These are phyloP conservation scores for Rhododendron kiyosumense DNA, from an alignment of 148 eudicot genomes.

Conservation along the genomic window DNA sequence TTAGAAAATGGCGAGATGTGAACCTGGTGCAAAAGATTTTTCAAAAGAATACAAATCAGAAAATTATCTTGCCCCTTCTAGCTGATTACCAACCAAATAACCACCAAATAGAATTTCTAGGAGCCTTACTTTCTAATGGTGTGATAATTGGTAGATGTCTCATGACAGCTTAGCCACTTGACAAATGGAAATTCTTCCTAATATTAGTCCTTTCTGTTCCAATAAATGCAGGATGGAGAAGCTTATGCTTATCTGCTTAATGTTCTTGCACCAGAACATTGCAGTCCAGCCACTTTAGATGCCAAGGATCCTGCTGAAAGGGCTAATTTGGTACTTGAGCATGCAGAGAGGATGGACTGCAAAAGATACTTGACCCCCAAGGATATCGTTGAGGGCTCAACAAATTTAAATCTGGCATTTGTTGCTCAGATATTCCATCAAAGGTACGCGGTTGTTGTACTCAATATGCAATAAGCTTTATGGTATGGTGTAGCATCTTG, in stretches of 20 bases:
- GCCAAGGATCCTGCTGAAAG: conserved; percentile 67
- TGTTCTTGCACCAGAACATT: conserved; percentile 79
- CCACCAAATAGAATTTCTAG: neutral
- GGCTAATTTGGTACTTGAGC: conserved; percentile 70
- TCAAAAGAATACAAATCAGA: neutral
- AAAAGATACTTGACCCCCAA: conserved; percentile 63
- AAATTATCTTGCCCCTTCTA: neutral
- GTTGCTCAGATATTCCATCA: conserved; percentile 89
- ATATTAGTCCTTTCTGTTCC: neutral
- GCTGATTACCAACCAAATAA: neutral
- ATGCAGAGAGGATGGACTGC: conserved; percentile 80
- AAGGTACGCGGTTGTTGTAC: conserved; percentile 26
- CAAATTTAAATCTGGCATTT: conserved; percentile 77
- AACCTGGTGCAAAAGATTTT: neutral
- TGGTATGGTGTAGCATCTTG: neutral
- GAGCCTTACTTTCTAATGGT: neutral
- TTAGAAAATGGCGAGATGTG: neutral
- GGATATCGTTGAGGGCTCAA: conserved; percentile 77
- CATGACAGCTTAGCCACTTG: neutral
- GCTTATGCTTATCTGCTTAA: conserved; percentile 89
- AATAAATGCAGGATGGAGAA: conserved; percentile 59
- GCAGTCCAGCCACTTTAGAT: conserved; percentile 45
- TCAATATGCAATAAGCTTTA: neutral
- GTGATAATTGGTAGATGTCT: neutral
- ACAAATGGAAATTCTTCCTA: neutral